phyloP scores from a whole-genome alignment of 306 rosid genomes.

The Malus sylvestris region DNA sequence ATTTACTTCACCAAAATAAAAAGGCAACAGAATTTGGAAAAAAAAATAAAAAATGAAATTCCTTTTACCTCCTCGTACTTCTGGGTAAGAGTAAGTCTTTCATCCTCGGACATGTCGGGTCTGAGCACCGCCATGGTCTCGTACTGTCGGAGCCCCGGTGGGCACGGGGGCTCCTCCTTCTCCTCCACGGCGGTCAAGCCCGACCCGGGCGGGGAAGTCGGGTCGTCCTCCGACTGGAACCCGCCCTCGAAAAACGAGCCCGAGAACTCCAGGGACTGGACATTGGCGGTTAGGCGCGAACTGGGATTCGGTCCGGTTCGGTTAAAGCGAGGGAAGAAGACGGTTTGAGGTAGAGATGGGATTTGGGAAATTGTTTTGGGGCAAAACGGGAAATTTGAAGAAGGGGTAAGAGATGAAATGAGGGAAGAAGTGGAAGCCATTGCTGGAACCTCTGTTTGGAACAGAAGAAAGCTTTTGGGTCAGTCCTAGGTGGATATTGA shows the following conservation, averaged over 20 bases:
- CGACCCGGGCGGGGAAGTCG: conserved; percentile 31
- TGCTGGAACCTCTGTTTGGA: conserved; percentile 22
- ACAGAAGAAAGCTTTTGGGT: not conserved
- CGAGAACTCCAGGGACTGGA: conserved; percentile 59
- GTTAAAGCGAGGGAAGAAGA: conserved; percentile 15
- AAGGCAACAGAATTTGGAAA: not conserved
- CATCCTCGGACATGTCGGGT: conserved; percentile 78
- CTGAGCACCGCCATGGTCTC: conserved; percentile 68
- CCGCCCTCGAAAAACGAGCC: conserved; percentile 71
- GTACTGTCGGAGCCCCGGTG: conserved; percentile 65
- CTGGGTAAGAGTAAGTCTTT: conserved; percentile 62
- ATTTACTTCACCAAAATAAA: not conserved
- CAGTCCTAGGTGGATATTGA: not conserved
- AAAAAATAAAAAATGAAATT: too few species aligned
- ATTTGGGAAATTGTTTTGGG: conserved; percentile 11
- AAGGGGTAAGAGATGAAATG: conserved; percentile 31
- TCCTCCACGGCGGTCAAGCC: conserved; percentile 54
- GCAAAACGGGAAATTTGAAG: conserved; percentile 18
- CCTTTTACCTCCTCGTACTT: conserved; percentile 69
- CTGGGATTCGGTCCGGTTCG: conserved; percentile 3
- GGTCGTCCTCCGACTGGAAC: conserved; percentile 59
- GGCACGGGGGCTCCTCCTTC: conserved; percentile 80
- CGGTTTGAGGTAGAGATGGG: conserved; percentile 8
- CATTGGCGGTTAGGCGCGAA: conserved; percentile 17
- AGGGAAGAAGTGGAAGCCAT: conserved; percentile 55